Conservation (phyloP, 2,329 filamentous ascomycete species). For the Nothophoma quercina region DNA sequence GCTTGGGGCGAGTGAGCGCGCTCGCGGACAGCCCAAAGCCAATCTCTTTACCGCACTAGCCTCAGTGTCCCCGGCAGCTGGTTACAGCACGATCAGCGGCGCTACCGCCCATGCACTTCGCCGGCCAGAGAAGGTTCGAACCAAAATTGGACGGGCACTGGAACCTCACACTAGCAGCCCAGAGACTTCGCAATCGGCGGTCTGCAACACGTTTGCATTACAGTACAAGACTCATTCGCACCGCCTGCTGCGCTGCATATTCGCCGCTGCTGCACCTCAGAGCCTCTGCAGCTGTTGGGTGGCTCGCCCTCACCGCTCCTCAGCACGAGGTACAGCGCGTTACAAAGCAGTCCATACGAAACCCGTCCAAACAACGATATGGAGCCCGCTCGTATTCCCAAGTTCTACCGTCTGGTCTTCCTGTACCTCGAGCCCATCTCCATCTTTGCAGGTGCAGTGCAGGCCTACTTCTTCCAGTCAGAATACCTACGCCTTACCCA, state of each 20-base stretch:
- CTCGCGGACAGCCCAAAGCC: neutral
- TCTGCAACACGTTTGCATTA: conserved; percentile 3
- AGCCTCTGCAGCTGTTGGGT: neutral
- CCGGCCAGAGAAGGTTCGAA: too few species aligned
- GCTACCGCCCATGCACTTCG: conserved; percentile 1
- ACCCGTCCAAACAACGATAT: conserved; percentile 29
- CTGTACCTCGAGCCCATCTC: conserved; percentile 72
- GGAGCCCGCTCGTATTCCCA: conserved; percentile 59
- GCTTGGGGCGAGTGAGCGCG: neutral
- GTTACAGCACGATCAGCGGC: neutral
- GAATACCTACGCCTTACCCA: conserved; percentile 72
- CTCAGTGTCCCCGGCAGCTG: neutral
- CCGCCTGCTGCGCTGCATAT: neutral
- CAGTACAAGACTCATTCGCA: neutral
- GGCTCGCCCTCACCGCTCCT: conserved; percentile 7
- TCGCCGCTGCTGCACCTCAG: neutral
- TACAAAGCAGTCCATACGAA: conserved; percentile 12
- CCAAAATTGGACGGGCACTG: too few species aligned
- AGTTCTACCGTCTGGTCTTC: conserved; percentile 75
- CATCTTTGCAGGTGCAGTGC: conserved; percentile 62
- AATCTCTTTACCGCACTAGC: conserved; percentile 9
- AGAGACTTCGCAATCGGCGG: conserved; percentile 8
- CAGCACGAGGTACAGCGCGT: neutral
- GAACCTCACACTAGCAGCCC: too few species aligned
- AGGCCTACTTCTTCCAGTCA: conserved; percentile 59